Evolutionary conservation across 2,329 filamentous ascomycete genomes (phyloP).

Genomic region (Lasiodiplodia gonubiensis): DNA sequence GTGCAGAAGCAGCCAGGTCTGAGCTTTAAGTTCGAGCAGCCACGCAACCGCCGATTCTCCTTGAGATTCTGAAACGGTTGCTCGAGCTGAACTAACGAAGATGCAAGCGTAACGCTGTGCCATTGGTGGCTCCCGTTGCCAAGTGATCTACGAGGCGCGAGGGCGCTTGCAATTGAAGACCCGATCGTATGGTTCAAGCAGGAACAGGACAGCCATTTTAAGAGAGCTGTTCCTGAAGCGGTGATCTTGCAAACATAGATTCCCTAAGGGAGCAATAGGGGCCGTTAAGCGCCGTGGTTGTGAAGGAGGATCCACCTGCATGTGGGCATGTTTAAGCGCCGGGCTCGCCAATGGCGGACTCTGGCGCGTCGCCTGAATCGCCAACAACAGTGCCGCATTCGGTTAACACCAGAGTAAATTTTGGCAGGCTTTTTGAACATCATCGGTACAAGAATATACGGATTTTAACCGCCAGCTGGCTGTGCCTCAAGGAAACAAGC

Average conservation of each 20-base stretch:
- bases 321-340: constrained; percentile 17
- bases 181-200: not conserved
- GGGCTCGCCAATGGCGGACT: not conserved
- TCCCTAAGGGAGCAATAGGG: constrained; percentile 2
- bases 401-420: not conserved
- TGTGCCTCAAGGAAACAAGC: constrained; percentile 19
- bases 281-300: constrained; percentile 23
- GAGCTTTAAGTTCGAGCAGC: constrained; percentile 1
- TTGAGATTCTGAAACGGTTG: constrained; percentile 19
- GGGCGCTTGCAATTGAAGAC: constrained; percentile 6
- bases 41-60: not conserved
- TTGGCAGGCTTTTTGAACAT: not conserved
- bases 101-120: constrained; percentile 10
- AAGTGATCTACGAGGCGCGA: not conserved
- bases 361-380: constrained; percentile 11
- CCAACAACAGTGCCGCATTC: constrained; percentile 1
- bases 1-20: not conserved
- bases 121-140: constrained; percentile 11
- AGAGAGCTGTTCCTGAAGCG: constrained; percentile 4
- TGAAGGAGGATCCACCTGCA: constrained; percentile 6
- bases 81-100: constrained; percentile 1
- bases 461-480: not conserved
- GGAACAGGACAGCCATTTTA: constrained; percentile 1
- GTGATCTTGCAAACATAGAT: not conserved
- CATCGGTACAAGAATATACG: not conserved